These are phyloP conservation scores for Mycosphaerella sp. DNA, from an alignment of 2,329 filamentous ascomycete genomes.

Conservation along the genomic window DNA sequence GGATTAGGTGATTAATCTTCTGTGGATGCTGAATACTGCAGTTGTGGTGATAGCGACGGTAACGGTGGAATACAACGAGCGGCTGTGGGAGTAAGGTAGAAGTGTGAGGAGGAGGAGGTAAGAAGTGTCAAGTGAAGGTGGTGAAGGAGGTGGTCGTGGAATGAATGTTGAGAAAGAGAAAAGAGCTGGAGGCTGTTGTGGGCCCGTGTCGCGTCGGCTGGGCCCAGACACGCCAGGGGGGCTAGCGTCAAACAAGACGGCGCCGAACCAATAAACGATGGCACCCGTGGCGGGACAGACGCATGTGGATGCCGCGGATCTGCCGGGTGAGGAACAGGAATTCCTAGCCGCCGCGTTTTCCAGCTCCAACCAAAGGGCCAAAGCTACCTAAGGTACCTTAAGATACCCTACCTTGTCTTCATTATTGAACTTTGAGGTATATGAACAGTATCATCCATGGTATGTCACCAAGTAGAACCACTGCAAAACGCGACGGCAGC, in stretches of 20 bases:
- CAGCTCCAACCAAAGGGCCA: too few species aligned
- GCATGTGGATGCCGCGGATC: constrained; percentile 1
- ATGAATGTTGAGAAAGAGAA: too few species aligned
- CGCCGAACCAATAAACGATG: background rate
- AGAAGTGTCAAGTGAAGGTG: constrained; percentile 3
- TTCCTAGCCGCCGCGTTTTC: background rate
- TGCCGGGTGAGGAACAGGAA: constrained; percentile 3
- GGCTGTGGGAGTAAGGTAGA: background rate
- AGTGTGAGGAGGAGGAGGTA: background rate
- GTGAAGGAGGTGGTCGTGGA: background rate
- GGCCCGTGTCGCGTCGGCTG: too few species aligned
- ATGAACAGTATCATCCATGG: too few species aligned
- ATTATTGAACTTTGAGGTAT: too few species aligned
- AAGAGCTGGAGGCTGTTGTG: background rate
- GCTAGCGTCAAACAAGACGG: background rate
- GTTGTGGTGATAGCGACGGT: constrained; percentile 12
- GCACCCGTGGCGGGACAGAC: background rate
- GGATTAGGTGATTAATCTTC: constrained; percentile 11
- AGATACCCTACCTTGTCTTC: too few species aligned
- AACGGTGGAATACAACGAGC: constrained; percentile 5
- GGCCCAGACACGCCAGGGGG: background rate
- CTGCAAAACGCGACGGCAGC: too few species aligned
- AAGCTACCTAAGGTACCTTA: too few species aligned
- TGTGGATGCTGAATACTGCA: constrained; percentile 6
- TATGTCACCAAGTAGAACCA: too few species aligned